A percentile compares a stretch with the other conserved stretches of the same genome.
These are phyloP conservation scores for Harrya chromipes DNA, from an alignment of 768 basidiomycete genomes.

Conservation along the genomic window DNA sequence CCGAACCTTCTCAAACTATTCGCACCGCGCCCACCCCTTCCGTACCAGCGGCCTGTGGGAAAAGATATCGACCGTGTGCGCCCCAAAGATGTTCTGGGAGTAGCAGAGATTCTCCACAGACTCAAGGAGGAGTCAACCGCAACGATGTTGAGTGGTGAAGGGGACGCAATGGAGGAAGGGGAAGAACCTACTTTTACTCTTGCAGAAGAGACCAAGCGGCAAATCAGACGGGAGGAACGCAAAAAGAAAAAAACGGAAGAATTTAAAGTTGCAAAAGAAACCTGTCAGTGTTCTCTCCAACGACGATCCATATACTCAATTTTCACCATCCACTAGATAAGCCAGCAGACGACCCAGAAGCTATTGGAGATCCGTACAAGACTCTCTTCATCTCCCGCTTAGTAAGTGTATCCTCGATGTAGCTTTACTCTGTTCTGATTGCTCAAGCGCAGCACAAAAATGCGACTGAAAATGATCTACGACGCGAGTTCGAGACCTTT, in stretches of 20 bases:
- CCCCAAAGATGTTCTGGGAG: constrained; percentile 67
- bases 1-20: constrained; percentile 97
- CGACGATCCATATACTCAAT: constrained; percentile 2
- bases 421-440: constrained; percentile 10
- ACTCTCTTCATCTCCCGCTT: constrained; percentile 95
- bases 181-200: constrained; percentile 79
- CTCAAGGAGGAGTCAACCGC: constrained; percentile 78
- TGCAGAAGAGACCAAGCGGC: constrained; percentile 79
- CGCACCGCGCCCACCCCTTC: constrained; percentile 86
- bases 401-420: constrained; percentile 40
- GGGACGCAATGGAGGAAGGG: constrained; percentile 78
- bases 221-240: constrained; percentile 73
- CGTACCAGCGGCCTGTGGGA: constrained; percentile 82
- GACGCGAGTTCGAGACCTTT: constrained; percentile 93
- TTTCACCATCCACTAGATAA: constrained; percentile 59
- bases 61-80: constrained; percentile 75
- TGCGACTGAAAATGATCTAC: constrained; percentile 87
- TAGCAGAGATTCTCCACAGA: constrained; percentile 68
- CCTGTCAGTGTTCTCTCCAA: constrained; percentile 56
- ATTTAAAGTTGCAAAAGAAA: constrained; percentile 78
- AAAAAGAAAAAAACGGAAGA: constrained; percentile 74
- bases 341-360: constrained; percentile 87
- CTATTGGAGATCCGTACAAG: constrained; percentile 96
- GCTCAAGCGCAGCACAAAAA: constrained; percentile 68
- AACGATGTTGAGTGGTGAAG: constrained; percentile 54